These are phyloP conservation scores for Mortierella antarctica DNA, from an alignment of 192 early-diverging fungal genomes.

Conservation along the genomic window DNA sequence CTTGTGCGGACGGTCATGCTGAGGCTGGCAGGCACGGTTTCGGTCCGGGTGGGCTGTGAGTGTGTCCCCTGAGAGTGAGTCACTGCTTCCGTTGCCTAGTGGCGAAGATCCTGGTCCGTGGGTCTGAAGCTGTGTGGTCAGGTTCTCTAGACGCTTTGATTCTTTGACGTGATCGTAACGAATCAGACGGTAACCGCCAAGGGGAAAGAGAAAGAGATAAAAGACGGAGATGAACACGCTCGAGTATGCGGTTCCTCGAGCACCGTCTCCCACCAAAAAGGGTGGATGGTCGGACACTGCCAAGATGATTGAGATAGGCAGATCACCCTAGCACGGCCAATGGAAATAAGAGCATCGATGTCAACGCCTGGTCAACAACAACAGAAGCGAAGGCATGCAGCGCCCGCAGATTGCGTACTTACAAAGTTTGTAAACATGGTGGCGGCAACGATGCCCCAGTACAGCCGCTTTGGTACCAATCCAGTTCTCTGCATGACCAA, in stretches of 20 bases:
- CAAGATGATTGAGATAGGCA: slow-evolving; percentile 50
- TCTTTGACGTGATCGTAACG: slow-evolving; percentile 48
- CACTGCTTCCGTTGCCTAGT: neutral
- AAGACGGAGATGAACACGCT: slow-evolving; percentile 43
- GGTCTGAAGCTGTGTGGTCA: slow-evolving; percentile 4
- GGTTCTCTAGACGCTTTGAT: slow-evolving; percentile 20
- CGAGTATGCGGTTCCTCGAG: slow-evolving; percentile 43
- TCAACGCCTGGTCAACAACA: neutral
- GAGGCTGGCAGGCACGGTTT: neutral
- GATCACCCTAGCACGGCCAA: slow-evolving; percentile 22
- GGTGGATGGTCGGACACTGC: slow-evolving; percentile 47
- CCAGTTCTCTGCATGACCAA: slow-evolving; percentile 29
- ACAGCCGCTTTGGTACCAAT: slow-evolving; percentile 31
- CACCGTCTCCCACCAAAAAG: slow-evolving; percentile 42
- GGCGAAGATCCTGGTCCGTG: slow-evolving; percentile 8
- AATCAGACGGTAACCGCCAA: slow-evolving; percentile 46
- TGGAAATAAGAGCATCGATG: neutral
- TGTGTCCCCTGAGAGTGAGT: slow-evolving; percentile 4
- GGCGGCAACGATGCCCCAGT: slow-evolving; percentile 43
- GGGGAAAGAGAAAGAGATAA: slow-evolving; percentile 39
- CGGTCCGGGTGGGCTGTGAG: neutral
- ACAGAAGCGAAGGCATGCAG: neutral
- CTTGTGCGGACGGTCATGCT: slow-evolving; percentile 3
- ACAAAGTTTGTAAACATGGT: slow-evolving; percentile 52
- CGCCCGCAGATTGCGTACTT: neutral